Base-by-base conservation (phyloP, 2,329 filamentous ascomycete genomes). In the Microdochium bolleyi region DNA sequence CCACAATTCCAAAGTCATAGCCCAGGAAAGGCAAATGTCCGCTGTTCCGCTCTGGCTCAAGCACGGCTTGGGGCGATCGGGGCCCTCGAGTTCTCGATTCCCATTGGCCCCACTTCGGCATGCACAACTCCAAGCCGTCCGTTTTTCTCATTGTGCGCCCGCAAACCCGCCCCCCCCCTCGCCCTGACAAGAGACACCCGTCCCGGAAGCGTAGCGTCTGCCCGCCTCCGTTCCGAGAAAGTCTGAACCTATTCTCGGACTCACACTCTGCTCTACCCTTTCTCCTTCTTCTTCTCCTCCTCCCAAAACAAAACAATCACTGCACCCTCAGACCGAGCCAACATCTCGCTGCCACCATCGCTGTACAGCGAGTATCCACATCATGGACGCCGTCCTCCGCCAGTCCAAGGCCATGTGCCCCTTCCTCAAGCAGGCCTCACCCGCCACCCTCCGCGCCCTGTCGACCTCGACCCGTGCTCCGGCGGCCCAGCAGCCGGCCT, bases 321-420 rank as follows among this genome's bases (percentile, higher is more conserved):
- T 13, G 7, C 41, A 46, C 41, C 41, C 41, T 3, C 34, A 14
- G 13, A 38, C 34, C 34, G n/a, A 38, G n/a, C 13, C 4, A 14
- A 38, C 34, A 5, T 9, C 34, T 19, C 34, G 34, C 34, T 38
- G 34, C 34, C 34, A 38, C n/a, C 34, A 38, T 14, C 34, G n/a
- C 34, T 19, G 13, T 19, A 5, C n/a, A 5, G 13, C 41, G 7
- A 16, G n/a, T 30, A 5, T 30, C 27, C 27, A 11, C 60, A 68
- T 57, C 65, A 99, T 99, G 94, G 94, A 99, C 79, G 82, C 89
- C 64, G 85, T 96, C 63, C 84, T 97, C 65, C 90, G 90, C 71
- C 92, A 97, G 74, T 96, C 92, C 70, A 91, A 92, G 80, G 84
- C 88, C 68, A 88, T 99, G 85, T 99, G 94, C 75, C 94, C 94